phyloP scores from a whole-genome alignment of 345 rosid species.

The Isatis tinctoria region DNA sequence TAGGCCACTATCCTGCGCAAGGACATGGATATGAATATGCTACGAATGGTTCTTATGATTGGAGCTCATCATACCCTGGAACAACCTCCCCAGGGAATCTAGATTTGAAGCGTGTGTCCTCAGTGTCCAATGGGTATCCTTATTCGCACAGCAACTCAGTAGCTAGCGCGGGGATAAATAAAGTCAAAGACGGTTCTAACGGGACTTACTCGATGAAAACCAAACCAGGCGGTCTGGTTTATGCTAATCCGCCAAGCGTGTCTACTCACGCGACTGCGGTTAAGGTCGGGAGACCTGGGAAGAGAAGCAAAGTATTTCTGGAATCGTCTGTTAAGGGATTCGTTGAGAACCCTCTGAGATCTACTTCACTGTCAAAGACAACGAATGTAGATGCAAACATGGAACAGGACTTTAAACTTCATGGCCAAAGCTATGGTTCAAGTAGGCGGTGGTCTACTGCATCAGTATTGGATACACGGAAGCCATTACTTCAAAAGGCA shows the following conservation, averaged over 20 bases:
- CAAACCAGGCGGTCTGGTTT: conserved; percentile 22
- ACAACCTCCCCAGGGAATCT: conserved; percentile 54
- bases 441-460: conserved; percentile 48
- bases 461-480: conserved; percentile 78
- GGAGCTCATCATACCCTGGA: conserved; percentile 62
- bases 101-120: conserved; percentile 50
- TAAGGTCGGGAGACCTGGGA: conserved; percentile 55
- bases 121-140: conserved; percentile 45
- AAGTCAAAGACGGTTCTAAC: conserved; percentile 45
- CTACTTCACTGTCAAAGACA: conserved; percentile 39
- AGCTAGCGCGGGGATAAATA: conserved; percentile 34
- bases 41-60: conserved; percentile 70
- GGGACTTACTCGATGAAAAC: conserved; percentile 46
- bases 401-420: conserved; percentile 45
- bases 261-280: conserved; percentile 36
- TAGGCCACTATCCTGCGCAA: conserved; percentile 72
- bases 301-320: conserved; percentile 64
- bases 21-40: conserved; percentile 78
- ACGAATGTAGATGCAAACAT: conserved; percentile 33
- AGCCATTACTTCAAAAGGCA: conserved; percentile 74
- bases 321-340: conserved; percentile 52
- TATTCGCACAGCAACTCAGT: conserved; percentile 54
- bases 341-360: conserved; percentile 51
- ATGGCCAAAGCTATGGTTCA: conserved; percentile 41
- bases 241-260: conserved; percentile 28